These are phyloP conservation scores for Leishmania martiniquensis DNA, from an alignment of 208 protist genomes.

Conservation along the genomic window DNA sequence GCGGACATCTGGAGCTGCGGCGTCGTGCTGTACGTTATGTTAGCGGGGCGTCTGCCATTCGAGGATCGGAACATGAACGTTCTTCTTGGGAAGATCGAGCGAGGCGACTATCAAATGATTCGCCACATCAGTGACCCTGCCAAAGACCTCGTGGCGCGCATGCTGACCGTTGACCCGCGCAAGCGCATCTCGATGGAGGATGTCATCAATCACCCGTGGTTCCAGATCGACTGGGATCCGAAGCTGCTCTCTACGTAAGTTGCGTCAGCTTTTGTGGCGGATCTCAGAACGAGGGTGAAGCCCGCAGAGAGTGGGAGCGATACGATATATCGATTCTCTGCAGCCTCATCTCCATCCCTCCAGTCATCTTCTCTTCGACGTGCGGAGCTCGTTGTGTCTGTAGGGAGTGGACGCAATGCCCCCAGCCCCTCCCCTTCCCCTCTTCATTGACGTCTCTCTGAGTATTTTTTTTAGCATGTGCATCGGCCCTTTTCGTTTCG, in stretches of 20 bases:
- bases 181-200: constrained; percentile 90
- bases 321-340: not conserved
- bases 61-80: constrained; percentile 90
- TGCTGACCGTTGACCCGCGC: constrained; percentile 86
- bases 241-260: constrained; percentile 30
- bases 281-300: not conserved
- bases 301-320: not conserved
- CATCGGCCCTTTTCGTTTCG: no score
- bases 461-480: no score
- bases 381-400: not conserved
- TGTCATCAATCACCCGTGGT: constrained; percentile 92
- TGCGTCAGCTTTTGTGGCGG: not conserved
- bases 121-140: constrained; percentile 70
- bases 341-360: no score
- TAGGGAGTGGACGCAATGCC: not conserved
- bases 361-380: not conserved
- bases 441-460: no score
- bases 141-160: constrained; percentile 73
- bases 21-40: constrained; percentile 96
- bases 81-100: constrained; percentile 93
- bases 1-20: constrained; percentile 98
- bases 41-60: constrained; percentile 93
- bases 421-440: not conserved
- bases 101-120: constrained; percentile 90
- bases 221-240: constrained; percentile 77